Evolutionary conservation across 352 stramenopile genomes (phyloP), one percentile per base, ranked within the genome.

Genomic region (Pythium chondricola): DNA sequence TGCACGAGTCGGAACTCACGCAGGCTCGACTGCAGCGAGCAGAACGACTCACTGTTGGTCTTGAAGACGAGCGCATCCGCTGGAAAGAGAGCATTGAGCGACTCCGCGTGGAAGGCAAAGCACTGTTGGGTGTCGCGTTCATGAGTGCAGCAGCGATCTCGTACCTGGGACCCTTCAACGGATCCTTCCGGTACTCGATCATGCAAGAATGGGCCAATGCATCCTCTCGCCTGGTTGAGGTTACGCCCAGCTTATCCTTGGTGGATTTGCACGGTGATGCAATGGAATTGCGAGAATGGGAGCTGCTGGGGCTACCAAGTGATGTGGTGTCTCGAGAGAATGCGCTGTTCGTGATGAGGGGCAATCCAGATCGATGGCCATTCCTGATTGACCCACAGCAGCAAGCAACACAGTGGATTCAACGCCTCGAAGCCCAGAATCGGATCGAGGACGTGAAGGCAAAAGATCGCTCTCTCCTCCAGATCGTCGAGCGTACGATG

Each of bases 351-450:
- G 67, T 96, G 25, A 79, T 89, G 42, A 75, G 85, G 26, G 63
- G 65, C n/a, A 87, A 64, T 18, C 82, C 85, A n/a, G 38, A 65
- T n/a, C 76, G 88, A 10, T 98, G 89, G 89, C 74, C 91, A 16
- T 67, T 98, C 14, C 82, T 98, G 63, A 97, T 98, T 51, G 92
- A 98, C 51, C 91, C 92, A 2, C 91, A 98, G 58, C 83, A 93
- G 14, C 91, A 97, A 67, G 91, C 87, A 2, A 95, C 83, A 33
- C 74, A 87, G 31, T 98, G 91, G 91, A 84, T 98, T 16, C 87
- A 93, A 29, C 87, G 85, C 4, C 67, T 97, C 35, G 91, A 97
- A 49, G 38, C 58, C 2, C 32, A 20, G 7, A 65, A 85, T 43
- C 48, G 64, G 1, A 54, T 98, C 2, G 74, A 95, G 46, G 71